Base-by-base conservation (phyloP, 2,329 filamentous ascomycete species). In the Geoglossum cookeanum region DNA sequence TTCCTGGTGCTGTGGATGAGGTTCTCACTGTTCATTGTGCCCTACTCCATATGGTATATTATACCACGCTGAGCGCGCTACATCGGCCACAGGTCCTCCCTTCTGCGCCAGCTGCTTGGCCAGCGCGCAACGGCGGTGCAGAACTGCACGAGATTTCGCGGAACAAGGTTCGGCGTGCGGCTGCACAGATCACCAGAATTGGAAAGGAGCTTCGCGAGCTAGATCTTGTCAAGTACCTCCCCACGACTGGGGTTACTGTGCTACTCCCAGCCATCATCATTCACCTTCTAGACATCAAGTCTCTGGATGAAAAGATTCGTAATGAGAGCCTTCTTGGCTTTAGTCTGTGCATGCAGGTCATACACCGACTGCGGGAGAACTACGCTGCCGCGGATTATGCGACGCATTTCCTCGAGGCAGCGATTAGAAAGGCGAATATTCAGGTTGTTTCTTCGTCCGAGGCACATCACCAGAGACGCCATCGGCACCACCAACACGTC, bases 331-430 rank as follows among this genome's bases (percentile, higher is more conserved):
- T 89, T 29, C 79, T 83, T 58, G 87, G 88, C 22, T 95, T 95
- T 72, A 85, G 84, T 63, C 84, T 89, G 67, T 96, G 91, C 71
- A 95, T 96, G 87, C 79, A 83, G 52, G 88, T 95, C 59, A 85
- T 96, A 75, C 83, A 89, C 67, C 84, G 84, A 61, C 76, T 97
- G 17, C 81, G 89, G 42, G 88, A 95, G 65, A 87, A 89, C 33
- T 96, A 97, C 65, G 83, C 89, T 0, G 89, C 90, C 0, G 91
- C 91, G n/a, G 90, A 96, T 68, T 95, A 92, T 64, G 89, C 88
- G n/a, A 91, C 87, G 0, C 87, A 87, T 1, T 96, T 96, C 72
- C 76, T 96, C n/a, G 87, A 94, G 67, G 88, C 89, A 1, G 88
- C 89, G 0, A 85, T 95, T 61, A 83, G 86, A 60, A 94, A 94